Conservation (phyloP, 176 grass and related monocot genomes). For the Juncus inflexus region DNA sequence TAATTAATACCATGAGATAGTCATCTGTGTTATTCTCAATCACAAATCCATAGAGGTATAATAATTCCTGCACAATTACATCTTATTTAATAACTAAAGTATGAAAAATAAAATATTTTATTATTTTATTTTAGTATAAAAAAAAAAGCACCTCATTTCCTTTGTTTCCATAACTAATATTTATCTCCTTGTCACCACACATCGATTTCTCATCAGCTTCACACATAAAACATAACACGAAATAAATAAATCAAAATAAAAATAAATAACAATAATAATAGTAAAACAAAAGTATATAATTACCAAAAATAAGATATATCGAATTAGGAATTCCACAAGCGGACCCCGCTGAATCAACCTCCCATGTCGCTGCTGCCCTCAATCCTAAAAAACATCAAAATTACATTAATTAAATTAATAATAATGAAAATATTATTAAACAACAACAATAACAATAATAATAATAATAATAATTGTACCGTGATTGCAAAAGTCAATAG, state of each 20-base stretch:
- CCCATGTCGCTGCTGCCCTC: conserved; percentile 72
- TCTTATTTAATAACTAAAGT: conserved; percentile 20
- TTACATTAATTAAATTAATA: background rate
- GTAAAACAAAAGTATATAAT: conserved; percentile 17
- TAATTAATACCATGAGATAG: conserved; percentile 70
- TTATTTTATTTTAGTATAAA: background rate
- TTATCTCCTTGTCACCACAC: conserved; percentile 65
- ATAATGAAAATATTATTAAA: background rate
- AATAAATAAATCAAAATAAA: conserved; percentile 20
- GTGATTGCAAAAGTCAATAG: conserved; percentile 97
- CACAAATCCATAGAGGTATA: conserved; percentile 96
- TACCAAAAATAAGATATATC: conserved; percentile 93
- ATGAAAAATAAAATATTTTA: conserved; percentile 3
- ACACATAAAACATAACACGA: conserved; percentile 20
- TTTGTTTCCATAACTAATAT: conserved; percentile 95
- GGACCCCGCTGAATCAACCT: conserved; percentile 68
- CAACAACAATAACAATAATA: background rate
- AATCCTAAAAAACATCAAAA: conserved; percentile 37
- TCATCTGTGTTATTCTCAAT: conserved; percentile 86
- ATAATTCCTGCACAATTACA: conserved; percentile 48
- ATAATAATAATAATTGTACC: conserved; percentile 35
- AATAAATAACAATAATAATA: conserved; percentile 2
- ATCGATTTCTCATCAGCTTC: conserved; percentile 51
- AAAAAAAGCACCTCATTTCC: conserved; percentile 73
- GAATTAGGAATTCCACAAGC: conserved; percentile 59